Evolutionary conservation across 352 stramenopile species (phyloP).

Genomic region (Phytophthora syringae): DNA sequence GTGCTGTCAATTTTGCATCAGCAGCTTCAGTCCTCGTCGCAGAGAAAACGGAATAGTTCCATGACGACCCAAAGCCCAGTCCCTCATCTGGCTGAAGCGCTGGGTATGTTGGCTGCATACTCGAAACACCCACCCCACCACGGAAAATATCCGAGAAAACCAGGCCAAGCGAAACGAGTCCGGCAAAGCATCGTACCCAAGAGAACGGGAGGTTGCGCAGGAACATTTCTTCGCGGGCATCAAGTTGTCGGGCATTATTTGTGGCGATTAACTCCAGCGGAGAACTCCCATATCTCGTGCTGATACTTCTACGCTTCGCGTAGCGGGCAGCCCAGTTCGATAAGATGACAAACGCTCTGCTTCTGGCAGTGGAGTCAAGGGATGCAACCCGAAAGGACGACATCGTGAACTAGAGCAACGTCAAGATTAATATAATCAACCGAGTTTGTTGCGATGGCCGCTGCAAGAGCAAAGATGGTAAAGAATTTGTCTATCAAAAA

Average conservation of each 20-base stretch:
- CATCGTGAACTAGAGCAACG: too few species aligned
- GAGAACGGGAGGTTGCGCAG: constrained; percentile 39
- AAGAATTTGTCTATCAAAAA: too few species aligned
- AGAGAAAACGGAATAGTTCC: constrained; percentile 42
- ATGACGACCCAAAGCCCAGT: constrained; percentile 37
- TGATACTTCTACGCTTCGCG: constrained; percentile 19
- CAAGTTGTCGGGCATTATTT: constrained; percentile 26
- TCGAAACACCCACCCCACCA: constrained; percentile 34
- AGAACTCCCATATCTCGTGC: too few species aligned
- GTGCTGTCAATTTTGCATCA: constrained; percentile 10
- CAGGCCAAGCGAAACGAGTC: constrained; percentile 32
- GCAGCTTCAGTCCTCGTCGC: constrained; percentile 23
- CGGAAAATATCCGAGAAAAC: constrained; percentile 43
- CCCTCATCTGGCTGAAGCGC: constrained; percentile 41
- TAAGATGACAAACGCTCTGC: constrained; percentile 13
- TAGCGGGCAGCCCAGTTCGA: constrained; percentile 24
- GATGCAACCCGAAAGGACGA: too few species aligned
- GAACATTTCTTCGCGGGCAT: constrained; percentile 29
- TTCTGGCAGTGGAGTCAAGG: too few species aligned
- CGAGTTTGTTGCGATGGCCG: too few species aligned
- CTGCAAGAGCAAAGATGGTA: too few species aligned
- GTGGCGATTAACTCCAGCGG: constrained; percentile 35
- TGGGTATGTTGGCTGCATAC: constrained; percentile 20
- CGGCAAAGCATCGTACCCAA: constrained; percentile 29
- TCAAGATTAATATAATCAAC: too few species aligned